Base-by-base conservation (phyloP, 2,329 filamentous ascomycete genomes). In the Penicillium fuscoglaucum region DNA sequence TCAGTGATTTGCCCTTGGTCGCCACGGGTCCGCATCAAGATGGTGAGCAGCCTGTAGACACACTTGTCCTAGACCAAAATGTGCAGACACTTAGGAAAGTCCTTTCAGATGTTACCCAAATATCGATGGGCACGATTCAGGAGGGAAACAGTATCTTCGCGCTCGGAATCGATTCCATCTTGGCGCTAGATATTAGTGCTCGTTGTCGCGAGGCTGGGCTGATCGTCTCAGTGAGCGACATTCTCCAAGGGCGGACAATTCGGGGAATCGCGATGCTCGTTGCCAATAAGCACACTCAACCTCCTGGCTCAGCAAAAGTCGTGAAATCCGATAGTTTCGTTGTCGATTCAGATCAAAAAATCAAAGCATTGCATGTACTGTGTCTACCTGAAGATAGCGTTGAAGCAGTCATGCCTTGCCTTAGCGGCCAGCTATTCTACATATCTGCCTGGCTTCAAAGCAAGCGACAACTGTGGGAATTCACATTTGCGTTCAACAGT, bases 391-490 rank as follows among this genome's bases (percentile, higher is more conserved):
- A 55, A 4, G 45, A 55, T 15, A 12, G 47, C 2, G 35, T 55
- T 6, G 44, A 55, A n/a, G 26, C 17, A 6, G 28, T 43, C 2
- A 31, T 55, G 24, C 26, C 52, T 33, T 41, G 44, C 19, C 44
- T 55, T 21, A 55, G 52, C 28, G 52, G 52, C 5, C 52, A 59
- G 41, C 15, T 35, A 4, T 60, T 60, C 29, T 60, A 60, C 10
- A 43, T 60, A 29, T 52, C 58, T 33, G 33, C 41, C 6, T 60
- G 58, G 58, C 43, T 60, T 13, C 33, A 37, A 17, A 57, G 54
- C n/a, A 26, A 51, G 24, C 40, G 48, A 17, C 33, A 52, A 43
- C 58, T 60, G 29, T 60, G 58, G 58, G 58, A 60, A 37, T 60
- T 60, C 10, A 52, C 58, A 6, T 60, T 60, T 19, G 28, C 54